Evolutionary conservation across 495 filamentous ascomycete genomes (phyloP), one percentile per base, ranked within the genome.

Genomic region (Aspergillus incahuasiensis): DNA sequence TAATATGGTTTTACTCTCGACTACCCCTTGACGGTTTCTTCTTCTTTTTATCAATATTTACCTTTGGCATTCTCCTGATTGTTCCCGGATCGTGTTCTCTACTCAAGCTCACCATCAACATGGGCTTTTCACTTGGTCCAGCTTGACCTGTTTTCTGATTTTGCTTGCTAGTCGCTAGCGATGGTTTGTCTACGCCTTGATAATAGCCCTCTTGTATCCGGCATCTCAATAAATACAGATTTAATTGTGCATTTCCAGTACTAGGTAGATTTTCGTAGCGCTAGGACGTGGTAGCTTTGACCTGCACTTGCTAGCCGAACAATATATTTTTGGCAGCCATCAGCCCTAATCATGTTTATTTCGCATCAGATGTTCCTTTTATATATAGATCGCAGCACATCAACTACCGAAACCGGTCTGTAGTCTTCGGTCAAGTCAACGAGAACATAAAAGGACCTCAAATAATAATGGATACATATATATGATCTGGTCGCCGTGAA

Each of bases 161-260:
- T 72, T 73, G 65, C 65, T 65, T 59, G 62, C 69, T 74, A 72
- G 69, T 70, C 71, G 70, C 71, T 76, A 75, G 75, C 72, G 72
- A 74, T 75, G 71, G 72, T 72, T 68, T 74, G 61, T 70, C 66
- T 74, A 74, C 66, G 68, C 67, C 67, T 74, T 75, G 68, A 75
- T 78, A 78, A 78, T 78, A 73, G 70, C 69, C 66, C 65, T 66
- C 66, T 66, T 72, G 61, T 72, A 69, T 67, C 69, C 66, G 71
- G 67, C 64, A 63, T 66, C 52, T 64, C 64, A 69, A 67, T 65
- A 60, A 69, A 66, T 65, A 62, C 64, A 64, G 55, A 61, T 66
- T 68, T 68, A 71, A 67, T 68, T 56, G 38, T 51, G 19, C 35
- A 19, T 40, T 38, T 16, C 40, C 4, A 18, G 18, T 3, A 16